Conservation (phyloP, 75 land plant genomes). For the Cupressus sempervirens region DNA sequence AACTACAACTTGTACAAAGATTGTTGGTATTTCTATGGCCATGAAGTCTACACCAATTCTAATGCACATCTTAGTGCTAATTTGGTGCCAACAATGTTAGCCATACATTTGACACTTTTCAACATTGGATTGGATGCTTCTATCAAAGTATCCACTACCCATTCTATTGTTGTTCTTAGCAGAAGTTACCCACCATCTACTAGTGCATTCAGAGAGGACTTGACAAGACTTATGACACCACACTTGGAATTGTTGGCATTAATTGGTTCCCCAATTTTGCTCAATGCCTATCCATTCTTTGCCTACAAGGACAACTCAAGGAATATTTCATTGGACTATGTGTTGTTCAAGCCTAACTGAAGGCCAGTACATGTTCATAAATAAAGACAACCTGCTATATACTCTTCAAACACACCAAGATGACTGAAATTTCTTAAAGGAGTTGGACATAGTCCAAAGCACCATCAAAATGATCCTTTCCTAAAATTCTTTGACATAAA, state of each 20-base stretch:
- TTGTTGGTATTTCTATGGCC: slow-evolving; percentile 68
- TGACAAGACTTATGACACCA: slow-evolving; percentile 28
- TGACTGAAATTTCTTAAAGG: no score
- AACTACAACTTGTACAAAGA: no score
- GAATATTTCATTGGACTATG: slow-evolving; percentile 45
- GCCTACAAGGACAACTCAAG: slow-evolving; percentile 52
- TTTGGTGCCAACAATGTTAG: slow-evolving; percentile 62
- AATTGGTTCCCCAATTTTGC: slow-evolving; percentile 67
- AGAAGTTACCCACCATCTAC: slow-evolving; percentile 65
- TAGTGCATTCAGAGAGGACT: slow-evolving; percentile 37
- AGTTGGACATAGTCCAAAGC: no score
- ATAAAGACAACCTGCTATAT: no score
- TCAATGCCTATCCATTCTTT: slow-evolving; percentile 83
- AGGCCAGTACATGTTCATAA: no score
- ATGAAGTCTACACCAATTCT: slow-evolving; percentile 52
- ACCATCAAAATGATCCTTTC: no score
- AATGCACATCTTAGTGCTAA: slow-evolving; percentile 30
- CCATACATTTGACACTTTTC: slow-evolving; percentile 45
- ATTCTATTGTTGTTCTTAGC: slow-evolving; percentile 43
- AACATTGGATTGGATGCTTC: slow-evolving; percentile 31
- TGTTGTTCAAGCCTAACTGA: slow-evolving; percentile 39
- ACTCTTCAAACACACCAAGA: no score
- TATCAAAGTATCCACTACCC: slow-evolving; percentile 54
- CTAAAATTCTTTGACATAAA: no score
- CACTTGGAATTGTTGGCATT: slow-evolving; percentile 45